Percentiles rank a stretch among this genome's conserved stretches.
Evolutionary conservation across 768 basidiomycete species (phyloP).

Genomic region (Mycena olivaceomarginata): DNA sequence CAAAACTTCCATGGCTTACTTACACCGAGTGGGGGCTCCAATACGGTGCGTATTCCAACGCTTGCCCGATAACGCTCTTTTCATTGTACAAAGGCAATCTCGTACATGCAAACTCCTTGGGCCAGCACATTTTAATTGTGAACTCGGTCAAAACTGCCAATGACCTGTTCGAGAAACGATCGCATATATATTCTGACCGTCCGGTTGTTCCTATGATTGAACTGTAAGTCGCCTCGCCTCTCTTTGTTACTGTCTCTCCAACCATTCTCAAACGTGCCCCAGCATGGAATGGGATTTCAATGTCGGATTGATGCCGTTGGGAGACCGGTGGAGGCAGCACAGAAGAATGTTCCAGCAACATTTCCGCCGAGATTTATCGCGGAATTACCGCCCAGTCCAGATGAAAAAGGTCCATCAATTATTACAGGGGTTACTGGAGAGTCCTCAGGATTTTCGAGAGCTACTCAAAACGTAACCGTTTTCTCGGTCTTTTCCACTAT

Average conservation of each 20-base stretch:
- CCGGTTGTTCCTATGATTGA: conserved; percentile 36
- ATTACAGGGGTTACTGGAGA: conserved; percentile 38
- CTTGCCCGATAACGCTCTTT: neutral
- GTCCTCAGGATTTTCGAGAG: conserved; percentile 41
- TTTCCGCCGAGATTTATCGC: conserved; percentile 48
- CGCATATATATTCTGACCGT: conserved; percentile 49
- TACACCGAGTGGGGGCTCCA: conserved; percentile 45
- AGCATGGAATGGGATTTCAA: conserved; percentile 57
- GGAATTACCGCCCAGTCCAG: conserved; percentile 48
- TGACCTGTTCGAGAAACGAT: conserved; percentile 48
- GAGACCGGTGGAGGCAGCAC: conserved; percentile 53
- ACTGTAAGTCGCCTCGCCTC: too few relatives aligned
- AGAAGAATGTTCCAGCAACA: conserved; percentile 53
- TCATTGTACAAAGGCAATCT: conserved; percentile 41
- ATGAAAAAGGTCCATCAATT: conserved; percentile 48
- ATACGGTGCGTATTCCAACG: conserved; percentile 37
- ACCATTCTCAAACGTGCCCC: conserved; percentile 11
- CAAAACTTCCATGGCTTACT: conserved; percentile 43
- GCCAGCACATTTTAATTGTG: conserved; percentile 52
- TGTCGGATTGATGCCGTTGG: conserved; percentile 52
- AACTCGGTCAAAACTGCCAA: conserved; percentile 50
- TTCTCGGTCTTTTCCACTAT: neutral
- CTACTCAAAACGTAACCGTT: conserved; percentile 21
- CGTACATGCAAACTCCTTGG: conserved; percentile 46
- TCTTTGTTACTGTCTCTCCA: too few relatives aligned